A percentile compares a stretch with the other conserved stretches of the same genome.
Conservation (phyloP, 2,329 filamentous ascomycete species). For the Penicillium nordicum region DNA sequence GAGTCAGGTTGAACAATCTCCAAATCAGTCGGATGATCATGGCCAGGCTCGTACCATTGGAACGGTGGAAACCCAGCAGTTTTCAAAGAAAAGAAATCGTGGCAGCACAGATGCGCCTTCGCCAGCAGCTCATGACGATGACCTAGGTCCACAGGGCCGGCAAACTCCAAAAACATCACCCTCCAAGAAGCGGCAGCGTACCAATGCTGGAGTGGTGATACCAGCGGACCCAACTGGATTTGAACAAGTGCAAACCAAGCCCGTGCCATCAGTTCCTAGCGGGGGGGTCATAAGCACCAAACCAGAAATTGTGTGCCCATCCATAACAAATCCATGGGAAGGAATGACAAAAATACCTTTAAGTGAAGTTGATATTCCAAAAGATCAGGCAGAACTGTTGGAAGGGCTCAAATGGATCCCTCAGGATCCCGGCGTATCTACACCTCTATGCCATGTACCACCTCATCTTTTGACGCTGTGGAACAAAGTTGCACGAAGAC, state of each 20-base stretch:
- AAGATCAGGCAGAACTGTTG: conserved; percentile 51
- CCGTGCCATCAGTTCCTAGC: neutral
- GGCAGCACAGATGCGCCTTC: conserved; percentile 1
- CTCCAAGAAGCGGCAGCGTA: conserved; percentile 17
- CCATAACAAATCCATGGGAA: conserved; percentile 27
- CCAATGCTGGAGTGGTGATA: neutral
- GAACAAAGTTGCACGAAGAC: conserved; percentile 29
- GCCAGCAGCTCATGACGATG: neutral
- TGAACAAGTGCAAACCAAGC: neutral
- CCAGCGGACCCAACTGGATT: neutral
- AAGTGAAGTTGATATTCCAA: conserved; percentile 46
- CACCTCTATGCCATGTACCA: conserved; percentile 35
- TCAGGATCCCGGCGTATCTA: conserved; percentile 26
- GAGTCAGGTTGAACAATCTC: neutral
- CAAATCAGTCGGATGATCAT: neutral
- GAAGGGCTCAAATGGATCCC: conserved; percentile 39
- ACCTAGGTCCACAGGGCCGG: neutral
- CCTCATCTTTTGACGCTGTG: conserved; percentile 34
- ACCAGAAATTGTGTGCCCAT: neutral
- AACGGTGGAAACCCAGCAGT: neutral
- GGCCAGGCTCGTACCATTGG: neutral
- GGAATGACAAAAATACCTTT: conserved; percentile 39
- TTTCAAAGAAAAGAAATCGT: conserved; percentile 14
- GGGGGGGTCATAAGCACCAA: neutral
- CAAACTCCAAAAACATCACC: neutral